phyloP scores from a whole-genome alignment of 2,329 filamentous ascomycete species.

The Colletotrichum simmondsii region DNA sequence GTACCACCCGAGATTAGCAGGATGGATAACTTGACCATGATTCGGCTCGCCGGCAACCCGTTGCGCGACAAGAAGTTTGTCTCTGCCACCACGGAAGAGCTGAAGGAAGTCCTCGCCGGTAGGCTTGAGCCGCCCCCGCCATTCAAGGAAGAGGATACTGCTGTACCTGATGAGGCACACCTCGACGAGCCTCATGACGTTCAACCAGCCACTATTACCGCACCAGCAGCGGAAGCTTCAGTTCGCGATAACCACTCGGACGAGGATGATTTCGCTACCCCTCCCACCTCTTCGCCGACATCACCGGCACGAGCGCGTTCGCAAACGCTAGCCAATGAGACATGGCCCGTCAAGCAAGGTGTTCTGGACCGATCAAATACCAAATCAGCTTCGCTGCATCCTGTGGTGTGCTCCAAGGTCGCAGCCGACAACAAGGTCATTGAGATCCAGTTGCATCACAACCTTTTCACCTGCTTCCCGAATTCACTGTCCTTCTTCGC shows the following conservation, averaged over 20 bases:
- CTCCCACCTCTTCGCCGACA: conserved; percentile 63
- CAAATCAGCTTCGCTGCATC: conserved; percentile 68
- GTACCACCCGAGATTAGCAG: conserved; percentile 81
- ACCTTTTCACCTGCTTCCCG: conserved; percentile 78
- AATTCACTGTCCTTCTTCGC: conserved; percentile 77
- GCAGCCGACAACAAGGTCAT: conserved; percentile 62
- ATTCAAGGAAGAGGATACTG: conserved; percentile 44
- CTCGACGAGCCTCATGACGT: conserved; percentile 36
- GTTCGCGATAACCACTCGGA: conserved; percentile 62
- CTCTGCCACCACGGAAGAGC: conserved; percentile 80
- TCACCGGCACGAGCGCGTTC: conserved; percentile 61
- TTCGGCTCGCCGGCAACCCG: conserved; percentile 89
- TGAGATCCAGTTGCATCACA: conserved; percentile 79
- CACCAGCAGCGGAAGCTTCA: conserved; percentile 39
- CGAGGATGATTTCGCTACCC: conserved; percentile 66
- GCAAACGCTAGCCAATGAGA: conserved; percentile 57
- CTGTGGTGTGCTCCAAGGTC: conserved; percentile 65
- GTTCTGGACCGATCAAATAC: conserved; percentile 78
- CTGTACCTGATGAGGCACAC: conserved; percentile 38
- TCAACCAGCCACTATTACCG: neutral
- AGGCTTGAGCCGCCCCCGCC: conserved; percentile 70
- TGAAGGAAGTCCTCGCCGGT: conserved; percentile 78
- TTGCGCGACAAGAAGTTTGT: conserved; percentile 88
- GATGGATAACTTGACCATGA: conserved; percentile 81
- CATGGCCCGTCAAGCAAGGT: conserved; percentile 66